Evolutionary conservation across 345 rosid genomes (phyloP), one percentile per base, ranked within the genome.

Genomic region (Citrus cavaleriei): DNA sequence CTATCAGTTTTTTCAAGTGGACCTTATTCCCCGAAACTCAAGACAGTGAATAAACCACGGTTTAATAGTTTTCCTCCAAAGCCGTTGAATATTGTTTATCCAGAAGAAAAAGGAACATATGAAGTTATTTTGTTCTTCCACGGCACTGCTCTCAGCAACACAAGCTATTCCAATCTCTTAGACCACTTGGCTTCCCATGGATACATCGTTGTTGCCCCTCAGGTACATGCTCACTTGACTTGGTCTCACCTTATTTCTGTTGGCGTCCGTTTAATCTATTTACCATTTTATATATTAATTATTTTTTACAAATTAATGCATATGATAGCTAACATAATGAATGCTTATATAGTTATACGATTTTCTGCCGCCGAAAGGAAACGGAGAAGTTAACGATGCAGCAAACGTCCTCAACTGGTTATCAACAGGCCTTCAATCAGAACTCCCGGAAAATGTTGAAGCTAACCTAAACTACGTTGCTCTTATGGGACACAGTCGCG

Each of bases 191-290:
- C 88, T 68, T 88, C 88, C 21, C 83, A 88, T 69, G 91, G 89
- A 21, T 86, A 79, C 80, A 85, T 86, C 25, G 24, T 88, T 38
- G 87, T 86, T 12, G 85, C 91, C 72, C 91, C 89, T 49, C 91
- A 78, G 86, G 91, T 85, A 80, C 54, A 10, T 38, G 0, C 12
- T 7, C 42, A 38, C 42, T 38, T 9, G 12, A 7, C 13, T 40
- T 7, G 13, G 9, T 10, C 46, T 10, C 9, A 7, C 12, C 46
- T 40, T 10, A 40, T 40, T 40, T 40, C 9, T 10, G 13, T 40
- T 40, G 9, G 46, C 10, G 10, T 40, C 9, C 9, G 13, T 40
- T 40, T 7, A 40, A 40, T 40, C 10, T 40, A 8, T 40, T 49
- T 3, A 49, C 4, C 55, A 49, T 49, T 12, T 49, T 49, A 49